Percentiles rank a stretch among this genome's conserved stretches.
Conservation (phyloP, 1,139 yeast genomes). For the Lipomyces yarrowii region DNA sequence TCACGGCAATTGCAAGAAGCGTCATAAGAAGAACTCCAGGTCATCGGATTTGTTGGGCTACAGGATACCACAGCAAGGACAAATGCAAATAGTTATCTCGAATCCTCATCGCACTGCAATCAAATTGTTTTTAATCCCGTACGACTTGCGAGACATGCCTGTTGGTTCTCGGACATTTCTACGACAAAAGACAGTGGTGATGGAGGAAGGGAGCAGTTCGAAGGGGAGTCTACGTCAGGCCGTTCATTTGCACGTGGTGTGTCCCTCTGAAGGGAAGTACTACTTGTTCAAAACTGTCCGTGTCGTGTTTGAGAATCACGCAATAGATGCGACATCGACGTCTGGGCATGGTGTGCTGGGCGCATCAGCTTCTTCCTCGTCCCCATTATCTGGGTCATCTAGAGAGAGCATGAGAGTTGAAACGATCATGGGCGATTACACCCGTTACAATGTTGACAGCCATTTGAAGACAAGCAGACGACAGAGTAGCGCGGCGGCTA, state of each 20-base stretch:
- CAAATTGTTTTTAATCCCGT: conserved; percentile 46
- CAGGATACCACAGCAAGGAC: conserved; percentile 47
- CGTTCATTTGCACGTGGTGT: conserved; percentile 42
- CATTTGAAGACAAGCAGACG: background rate
- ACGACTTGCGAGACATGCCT: conserved; percentile 43
- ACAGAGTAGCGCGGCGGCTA: conserved; percentile 3
- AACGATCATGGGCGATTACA: conserved; percentile 20
- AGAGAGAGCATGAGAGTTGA: conserved; percentile 17
- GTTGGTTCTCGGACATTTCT: conserved; percentile 41
- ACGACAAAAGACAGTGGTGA: conserved; percentile 40
- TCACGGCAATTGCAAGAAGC: background rate
- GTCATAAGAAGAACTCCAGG: conserved; percentile 24
- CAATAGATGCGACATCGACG: conserved; percentile 25
- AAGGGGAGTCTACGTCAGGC: conserved; percentile 38
- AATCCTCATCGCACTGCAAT: conserved; percentile 48
- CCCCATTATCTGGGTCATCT: background rate
- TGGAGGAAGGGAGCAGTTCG: conserved; percentile 8
- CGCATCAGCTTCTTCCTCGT: background rate
- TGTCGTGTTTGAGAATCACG: conserved; percentile 45
- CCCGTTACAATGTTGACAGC: background rate
- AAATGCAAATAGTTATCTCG: conserved; percentile 47
- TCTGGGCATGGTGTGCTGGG: background rate
- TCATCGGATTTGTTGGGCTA: conserved; percentile 43
- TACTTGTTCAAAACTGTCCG: conserved; percentile 47
- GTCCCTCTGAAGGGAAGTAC: conserved; percentile 40